Base-by-base conservation (phyloP, 1,284 basidiomycete species). In the Porogramme epimiltina region DNA sequence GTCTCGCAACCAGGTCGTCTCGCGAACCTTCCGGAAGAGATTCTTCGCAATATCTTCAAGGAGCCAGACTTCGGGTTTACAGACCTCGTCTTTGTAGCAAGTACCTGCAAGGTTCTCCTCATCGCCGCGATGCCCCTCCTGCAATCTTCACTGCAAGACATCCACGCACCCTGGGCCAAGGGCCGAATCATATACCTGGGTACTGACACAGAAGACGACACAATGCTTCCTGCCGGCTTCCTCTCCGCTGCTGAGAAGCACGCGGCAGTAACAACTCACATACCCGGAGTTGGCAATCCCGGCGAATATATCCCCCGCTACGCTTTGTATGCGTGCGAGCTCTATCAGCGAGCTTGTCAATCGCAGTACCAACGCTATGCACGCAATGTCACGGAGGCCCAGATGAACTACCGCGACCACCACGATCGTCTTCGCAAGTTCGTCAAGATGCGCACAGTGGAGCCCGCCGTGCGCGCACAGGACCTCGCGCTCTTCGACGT, bases 81-180 rank as follows among this genome's bases (percentile, higher is more conserved):
- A 10, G 45, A 52, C 15, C 34, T 36, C n/a, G 33, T 47, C 45
- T 11, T 19, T 42, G 19, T 52, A 34, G 2, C 51, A 34, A 52
- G 47, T 41, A 52, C 51, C 36, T 52, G 51, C 51, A 52, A 52
- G 45, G 24, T 25, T n/a, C 37, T 52, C 41, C 45, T 52, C 24
- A 18, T 18, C 43, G 24, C 47, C 42, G 51, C 45, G 23, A 52
- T 40, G 39, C 41, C 41, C 13, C 28, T 31, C 28, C 19, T 41
- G 47, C n/a, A 45, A 25, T 47, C 36, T 45, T 47, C 28, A 45
- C 41, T 18, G 41, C 41, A 3, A 52, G 40, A 18, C 25, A n/a
- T 3, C 41, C 44, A 47, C 42, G 45, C 51, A 10, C 45, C 45
- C 13, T 52, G 51, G 51, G 45, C 23, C 26, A 45, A 45, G 20